Percentiles rank a stretch among this genome's conserved stretches.
Evolutionary conservation across 176 grass and related monocot species (phyloP).

Genomic region (Oryza australiensis): DNA sequence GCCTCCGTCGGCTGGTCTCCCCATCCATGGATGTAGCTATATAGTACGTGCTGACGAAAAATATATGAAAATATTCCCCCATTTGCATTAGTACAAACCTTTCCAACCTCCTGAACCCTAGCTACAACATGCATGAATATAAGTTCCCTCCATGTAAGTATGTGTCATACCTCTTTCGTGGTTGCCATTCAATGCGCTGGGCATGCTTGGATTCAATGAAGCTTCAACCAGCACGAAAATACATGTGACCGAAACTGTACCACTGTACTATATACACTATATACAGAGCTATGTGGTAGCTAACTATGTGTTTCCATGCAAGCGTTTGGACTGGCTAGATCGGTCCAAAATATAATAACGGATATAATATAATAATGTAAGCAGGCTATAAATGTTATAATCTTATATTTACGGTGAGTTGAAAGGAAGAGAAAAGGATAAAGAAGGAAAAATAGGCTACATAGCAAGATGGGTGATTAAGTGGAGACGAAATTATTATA

Average conservation of each 20-base stretch:
- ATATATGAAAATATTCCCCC: constrained; percentile 1
- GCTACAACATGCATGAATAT: not conserved
- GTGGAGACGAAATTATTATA: too few relatives aligned
- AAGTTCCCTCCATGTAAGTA: constrained; percentile 17
- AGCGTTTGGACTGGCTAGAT: too few relatives aligned
- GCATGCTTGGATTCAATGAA: constrained; percentile 44
- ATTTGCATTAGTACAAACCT: not conserved
- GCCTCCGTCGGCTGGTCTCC: not conserved
- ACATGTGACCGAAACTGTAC: not conserved
- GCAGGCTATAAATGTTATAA: too few relatives aligned
- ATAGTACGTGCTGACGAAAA: too few relatives aligned
- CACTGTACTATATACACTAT: not conserved
- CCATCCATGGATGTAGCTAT: too few relatives aligned
- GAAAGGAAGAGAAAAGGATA: too few relatives aligned
- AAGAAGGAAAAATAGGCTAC: too few relatives aligned
- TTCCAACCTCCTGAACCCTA: constrained; percentile 34
- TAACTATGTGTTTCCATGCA: too few relatives aligned
- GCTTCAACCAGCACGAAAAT: not conserved
- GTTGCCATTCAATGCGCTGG: constrained; percentile 53
- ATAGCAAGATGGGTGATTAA: too few relatives aligned
- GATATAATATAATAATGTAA: too few relatives aligned
- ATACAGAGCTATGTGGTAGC: not conserved
- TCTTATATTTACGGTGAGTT: too few relatives aligned
- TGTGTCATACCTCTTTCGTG: constrained; percentile 61
- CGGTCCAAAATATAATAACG: too few relatives aligned